A percentile compares a stretch with the other conserved stretches of the same genome.
phyloP scores from a whole-genome alignment of 495 filamentous ascomycete genomes.

The Elaphomyces granulatus region DNA sequence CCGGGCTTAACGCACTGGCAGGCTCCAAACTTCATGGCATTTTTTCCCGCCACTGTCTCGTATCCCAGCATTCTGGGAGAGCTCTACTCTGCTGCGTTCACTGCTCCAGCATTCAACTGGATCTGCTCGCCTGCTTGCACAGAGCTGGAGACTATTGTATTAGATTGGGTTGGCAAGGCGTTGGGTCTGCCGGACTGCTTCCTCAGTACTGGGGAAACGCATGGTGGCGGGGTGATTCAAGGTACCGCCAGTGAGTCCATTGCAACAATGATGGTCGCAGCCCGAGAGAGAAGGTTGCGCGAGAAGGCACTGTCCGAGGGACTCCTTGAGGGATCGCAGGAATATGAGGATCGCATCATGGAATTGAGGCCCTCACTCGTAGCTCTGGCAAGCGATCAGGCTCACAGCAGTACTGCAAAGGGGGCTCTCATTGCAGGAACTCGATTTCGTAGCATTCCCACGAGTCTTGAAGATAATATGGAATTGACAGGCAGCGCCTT shows the following conservation, averaged over 20 bases:
- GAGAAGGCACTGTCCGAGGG: constrained; percentile 37
- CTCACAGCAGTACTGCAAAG: constrained; percentile 77
- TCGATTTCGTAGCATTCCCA: constrained; percentile 52
- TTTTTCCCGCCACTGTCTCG: constrained; percentile 71
- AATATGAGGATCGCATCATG: constrained; percentile 45
- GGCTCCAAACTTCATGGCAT: constrained; percentile 92
- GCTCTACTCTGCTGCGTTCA: constrained; percentile 81
- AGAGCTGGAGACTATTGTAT: constrained; percentile 84
- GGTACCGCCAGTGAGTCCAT: constrained; percentile 85
- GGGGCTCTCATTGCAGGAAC: constrained; percentile 76
- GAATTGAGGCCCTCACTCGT: constrained; percentile 56
- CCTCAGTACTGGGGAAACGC: constrained; percentile 54
- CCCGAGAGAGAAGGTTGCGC: constrained; percentile 59
- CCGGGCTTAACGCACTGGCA: constrained; percentile 96
- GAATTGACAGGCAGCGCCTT: constrained; percentile 54
- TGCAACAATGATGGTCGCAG: constrained; percentile 76
- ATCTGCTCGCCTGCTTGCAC: constrained; percentile 91
- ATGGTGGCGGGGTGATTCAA: constrained; percentile 86
- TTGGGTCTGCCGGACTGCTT: constrained; percentile 62
- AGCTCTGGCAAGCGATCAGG: constrained; percentile 62
- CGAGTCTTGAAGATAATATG: constrained; percentile 46
- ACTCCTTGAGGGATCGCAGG: constrained; percentile 31
- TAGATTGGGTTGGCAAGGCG: constrained; percentile 79
- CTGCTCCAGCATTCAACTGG: constrained; percentile 92
- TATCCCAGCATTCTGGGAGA: constrained; percentile 88